A percentile compares a stretch with the other conserved stretches of the same genome.
These are phyloP conservation scores for Pestalotiopsis fici DNA, from an alignment of 2,329 filamentous ascomycete genomes.

Conservation along the genomic window DNA sequence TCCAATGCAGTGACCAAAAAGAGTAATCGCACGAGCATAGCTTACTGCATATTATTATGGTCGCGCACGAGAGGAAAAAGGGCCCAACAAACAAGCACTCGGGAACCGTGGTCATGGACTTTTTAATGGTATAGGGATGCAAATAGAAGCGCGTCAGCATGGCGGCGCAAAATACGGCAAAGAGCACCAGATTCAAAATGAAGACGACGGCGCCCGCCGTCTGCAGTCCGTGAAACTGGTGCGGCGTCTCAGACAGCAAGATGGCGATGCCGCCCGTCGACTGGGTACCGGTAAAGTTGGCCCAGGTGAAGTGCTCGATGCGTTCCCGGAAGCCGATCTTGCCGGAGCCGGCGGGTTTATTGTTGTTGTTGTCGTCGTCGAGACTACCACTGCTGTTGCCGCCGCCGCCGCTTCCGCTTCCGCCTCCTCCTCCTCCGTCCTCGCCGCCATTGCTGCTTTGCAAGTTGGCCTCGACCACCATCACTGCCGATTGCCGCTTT, in stretches of 20 bases:
- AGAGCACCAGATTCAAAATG: slow-evolving; percentile 56
- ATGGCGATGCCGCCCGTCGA: slow-evolving; percentile 49
- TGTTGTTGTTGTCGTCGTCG: background rate
- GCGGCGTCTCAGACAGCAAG: slow-evolving; percentile 54
- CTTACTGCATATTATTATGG: slow-evolving; percentile 56
- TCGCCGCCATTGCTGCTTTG: background rate
- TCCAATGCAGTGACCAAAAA: no score
- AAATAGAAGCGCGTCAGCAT: slow-evolving; percentile 45
- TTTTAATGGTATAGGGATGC: slow-evolving; percentile 30
- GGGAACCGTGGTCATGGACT: slow-evolving; percentile 50
- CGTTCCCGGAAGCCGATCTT: slow-evolving; percentile 22
- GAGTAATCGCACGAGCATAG: slow-evolving; percentile 26
- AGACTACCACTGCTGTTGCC: background rate
- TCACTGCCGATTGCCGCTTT: no score
- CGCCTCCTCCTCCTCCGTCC: background rate
- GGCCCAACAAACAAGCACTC: slow-evolving; percentile 64
- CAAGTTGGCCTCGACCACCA: background rate
- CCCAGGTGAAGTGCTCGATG: slow-evolving; percentile 46
- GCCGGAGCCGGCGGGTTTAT: slow-evolving; percentile 26
- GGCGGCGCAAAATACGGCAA: slow-evolving; percentile 44
- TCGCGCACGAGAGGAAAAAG: slow-evolving; percentile 61
- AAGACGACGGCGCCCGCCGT: slow-evolving; percentile 58
- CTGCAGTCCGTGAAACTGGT: slow-evolving; percentile 51
- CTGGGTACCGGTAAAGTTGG: slow-evolving; percentile 53
- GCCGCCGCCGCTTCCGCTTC: background rate